Base-by-base conservation (phyloP, 345 rosid species). In the Orychophragmus violaceus region DNA sequence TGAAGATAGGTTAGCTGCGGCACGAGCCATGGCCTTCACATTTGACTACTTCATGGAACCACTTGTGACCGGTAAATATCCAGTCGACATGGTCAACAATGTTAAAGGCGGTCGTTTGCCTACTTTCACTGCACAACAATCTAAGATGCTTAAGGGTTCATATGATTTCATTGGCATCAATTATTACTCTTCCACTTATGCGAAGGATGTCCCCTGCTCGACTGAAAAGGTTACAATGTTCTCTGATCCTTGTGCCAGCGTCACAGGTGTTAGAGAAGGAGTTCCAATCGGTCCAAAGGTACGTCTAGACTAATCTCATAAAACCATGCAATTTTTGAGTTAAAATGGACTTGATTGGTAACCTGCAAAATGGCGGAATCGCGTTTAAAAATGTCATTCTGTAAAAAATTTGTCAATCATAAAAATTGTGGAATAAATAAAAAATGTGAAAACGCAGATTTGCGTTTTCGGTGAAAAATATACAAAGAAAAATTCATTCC, bases 31-130 rank as follows among this genome's bases (percentile, higher is more conserved):
- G 60, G 89, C 84, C 16, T 85, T 85, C 71, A 23, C 59, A 5
- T 74, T 75, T n/a, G 87, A 83, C 64, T 85, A 83, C 75, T 62
- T 72, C 59, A 56, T 84, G 74, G 71, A 84, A 49, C 91, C 88
- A 14, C 29, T 86, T 27, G 66, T 80, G 1, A 59, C 74, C 0
- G 91, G 91, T 8, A 60, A 80, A 42, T 86, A 86, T 28, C 91
- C 91, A 0, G 23, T 36, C 5, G 65, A 52, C 3, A 76, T 85
- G 82, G 72, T 45, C 5, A 63, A 68, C 41, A 21, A 74, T 6
- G 88, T 77, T 3, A 80, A 82, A 22, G 57, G 77, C 1, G 53
- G 77, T n/a, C 76, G 91, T 19, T 56, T 85, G 22, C 91, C 91
- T 6, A 75, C 32, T 24, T 85, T 85, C 75, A 69, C 87, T 6